phyloP scores from a whole-genome alignment of 305 asterid species.

The Euphrasia arctica region DNA sequence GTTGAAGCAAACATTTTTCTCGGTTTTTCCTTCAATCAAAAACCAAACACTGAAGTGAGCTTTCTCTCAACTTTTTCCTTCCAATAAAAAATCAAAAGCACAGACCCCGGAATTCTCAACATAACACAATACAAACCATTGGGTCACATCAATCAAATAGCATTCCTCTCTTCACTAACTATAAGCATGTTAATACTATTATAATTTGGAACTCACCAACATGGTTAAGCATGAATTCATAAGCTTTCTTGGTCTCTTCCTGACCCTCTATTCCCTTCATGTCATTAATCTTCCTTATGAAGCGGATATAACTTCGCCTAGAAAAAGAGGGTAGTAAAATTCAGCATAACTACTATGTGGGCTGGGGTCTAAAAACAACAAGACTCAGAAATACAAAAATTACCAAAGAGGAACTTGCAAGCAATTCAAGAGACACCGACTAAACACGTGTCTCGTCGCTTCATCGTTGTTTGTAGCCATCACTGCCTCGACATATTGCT shows the following conservation, averaged over 20 bases:
- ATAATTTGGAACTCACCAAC: constrained; percentile 50
- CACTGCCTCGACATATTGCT: constrained; percentile 89
- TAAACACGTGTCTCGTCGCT: constrained; percentile 76
- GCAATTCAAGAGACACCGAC: constrained; percentile 91
- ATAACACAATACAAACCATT: background rate
- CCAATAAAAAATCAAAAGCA: no score
- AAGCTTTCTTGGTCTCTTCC: constrained; percentile 94
- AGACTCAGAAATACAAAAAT: constrained; percentile 7
- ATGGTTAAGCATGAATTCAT: constrained; percentile 87
- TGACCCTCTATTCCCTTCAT: constrained; percentile 86
- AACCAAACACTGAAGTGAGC: background rate
- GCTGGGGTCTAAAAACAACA: background rate
- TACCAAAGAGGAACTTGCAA: constrained; percentile 93
- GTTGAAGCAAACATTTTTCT: background rate
- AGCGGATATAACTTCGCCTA: constrained; percentile 96
- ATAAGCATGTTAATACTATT: constrained; percentile 11
- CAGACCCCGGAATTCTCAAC: no score
- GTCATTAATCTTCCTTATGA: constrained; percentile 81
- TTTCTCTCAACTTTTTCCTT: background rate
- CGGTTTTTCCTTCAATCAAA: no score
- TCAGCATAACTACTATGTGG: background rate
- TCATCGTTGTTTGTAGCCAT: constrained; percentile 91
- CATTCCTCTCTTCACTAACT: background rate
- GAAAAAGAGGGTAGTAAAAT: constrained; percentile 22
- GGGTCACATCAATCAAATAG: background rate